Percentiles rank a stretch among this genome's conserved stretches.
phyloP scores from a whole-genome alignment of 331 rosid species.

The Ulmus americana region DNA sequence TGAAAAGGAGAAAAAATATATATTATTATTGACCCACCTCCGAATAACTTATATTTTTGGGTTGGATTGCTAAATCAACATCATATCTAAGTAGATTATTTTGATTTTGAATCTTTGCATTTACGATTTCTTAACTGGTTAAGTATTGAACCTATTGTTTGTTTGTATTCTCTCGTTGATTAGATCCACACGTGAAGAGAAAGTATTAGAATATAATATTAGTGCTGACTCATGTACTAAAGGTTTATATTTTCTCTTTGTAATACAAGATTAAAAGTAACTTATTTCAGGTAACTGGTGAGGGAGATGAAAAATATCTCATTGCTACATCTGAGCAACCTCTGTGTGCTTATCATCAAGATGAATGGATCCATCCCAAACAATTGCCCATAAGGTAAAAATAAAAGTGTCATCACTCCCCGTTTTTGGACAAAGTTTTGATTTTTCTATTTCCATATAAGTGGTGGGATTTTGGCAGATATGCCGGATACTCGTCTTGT shows the following conservation, averaged over 20 bases:
- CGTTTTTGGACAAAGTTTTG: not conserved
- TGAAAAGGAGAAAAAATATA: no score
- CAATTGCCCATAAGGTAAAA: constrained; percentile 67
- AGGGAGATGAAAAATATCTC: constrained; percentile 88
- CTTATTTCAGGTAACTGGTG: constrained; percentile 60
- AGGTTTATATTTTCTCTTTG: not conserved
- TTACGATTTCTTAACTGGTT: no score
- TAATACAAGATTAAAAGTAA: not conserved
- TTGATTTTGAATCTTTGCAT: no score
- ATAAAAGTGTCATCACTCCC: not conserved
- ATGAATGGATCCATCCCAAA: constrained; percentile 88
- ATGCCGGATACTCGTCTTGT: constrained; percentile 86
- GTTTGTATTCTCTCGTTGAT: no score
- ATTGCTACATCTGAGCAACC: constrained; percentile 91
- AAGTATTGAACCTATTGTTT: no score
- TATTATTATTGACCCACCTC: no score
- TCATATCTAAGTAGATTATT: no score
- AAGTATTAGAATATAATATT: no score
- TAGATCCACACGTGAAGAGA: no score
- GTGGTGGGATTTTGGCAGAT: constrained; percentile 31
- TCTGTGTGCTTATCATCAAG: constrained; percentile 71
- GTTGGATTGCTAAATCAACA: no score
- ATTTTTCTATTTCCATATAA: constrained; percentile 4
- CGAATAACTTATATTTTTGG: no score
- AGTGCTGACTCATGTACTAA: no score